Evolutionary conservation across 2,329 filamentous ascomycete genomes (phyloP).

Genomic region (Scedosporium dehoogii): DNA sequence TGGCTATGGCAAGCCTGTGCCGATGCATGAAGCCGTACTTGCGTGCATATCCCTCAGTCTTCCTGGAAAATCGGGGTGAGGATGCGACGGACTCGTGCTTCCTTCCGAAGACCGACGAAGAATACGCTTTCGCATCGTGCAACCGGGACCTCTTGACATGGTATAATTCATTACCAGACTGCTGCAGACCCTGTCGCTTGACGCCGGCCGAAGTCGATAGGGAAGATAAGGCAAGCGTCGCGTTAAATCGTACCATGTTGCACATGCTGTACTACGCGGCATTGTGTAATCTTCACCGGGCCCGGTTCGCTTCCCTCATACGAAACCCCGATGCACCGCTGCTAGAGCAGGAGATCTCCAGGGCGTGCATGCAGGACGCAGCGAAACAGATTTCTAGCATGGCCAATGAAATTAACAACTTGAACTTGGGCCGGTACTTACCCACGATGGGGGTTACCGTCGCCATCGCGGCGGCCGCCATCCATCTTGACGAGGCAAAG

Average conservation of each 20-base stretch:
- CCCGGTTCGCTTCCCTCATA: slow-evolving; percentile 65
- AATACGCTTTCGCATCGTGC: slow-evolving; percentile 67
- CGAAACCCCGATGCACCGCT: slow-evolving; percentile 45
- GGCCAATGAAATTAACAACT: slow-evolving; percentile 62
- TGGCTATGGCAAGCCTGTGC: slow-evolving; percentile 43
- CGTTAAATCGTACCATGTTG: slow-evolving; percentile 69
- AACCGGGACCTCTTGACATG: slow-evolving; percentile 72
- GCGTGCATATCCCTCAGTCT: too few relatives aligned
- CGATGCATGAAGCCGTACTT: too few relatives aligned
- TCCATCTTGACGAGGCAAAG: slow-evolving; percentile 87
- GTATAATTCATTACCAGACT: slow-evolving; percentile 60
- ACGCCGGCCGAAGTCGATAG: slow-evolving; percentile 41
- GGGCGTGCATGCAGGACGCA: slow-evolving; percentile 71
- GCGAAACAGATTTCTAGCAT: slow-evolving; percentile 80
- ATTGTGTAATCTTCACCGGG: slow-evolving; percentile 82
- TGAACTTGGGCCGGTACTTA: slow-evolving; percentile 66
- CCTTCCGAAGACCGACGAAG: slow-evolving; percentile 76
- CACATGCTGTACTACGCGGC: slow-evolving; percentile 94
- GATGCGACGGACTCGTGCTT: slow-evolving; percentile 50
- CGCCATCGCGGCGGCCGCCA: slow-evolving; percentile 84
- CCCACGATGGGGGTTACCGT: slow-evolving; percentile 88
- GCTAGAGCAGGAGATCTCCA: slow-evolving; percentile 72
- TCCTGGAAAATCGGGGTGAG: too few relatives aligned
- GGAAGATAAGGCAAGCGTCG: slow-evolving; percentile 48
- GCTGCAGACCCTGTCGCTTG: slow-evolving; percentile 58